A percentile compares a stretch with the other conserved stretches of the same genome.
phyloP scores from a whole-genome alignment of 108 stramenopile species.

The Skeletonema costatum region DNA sequence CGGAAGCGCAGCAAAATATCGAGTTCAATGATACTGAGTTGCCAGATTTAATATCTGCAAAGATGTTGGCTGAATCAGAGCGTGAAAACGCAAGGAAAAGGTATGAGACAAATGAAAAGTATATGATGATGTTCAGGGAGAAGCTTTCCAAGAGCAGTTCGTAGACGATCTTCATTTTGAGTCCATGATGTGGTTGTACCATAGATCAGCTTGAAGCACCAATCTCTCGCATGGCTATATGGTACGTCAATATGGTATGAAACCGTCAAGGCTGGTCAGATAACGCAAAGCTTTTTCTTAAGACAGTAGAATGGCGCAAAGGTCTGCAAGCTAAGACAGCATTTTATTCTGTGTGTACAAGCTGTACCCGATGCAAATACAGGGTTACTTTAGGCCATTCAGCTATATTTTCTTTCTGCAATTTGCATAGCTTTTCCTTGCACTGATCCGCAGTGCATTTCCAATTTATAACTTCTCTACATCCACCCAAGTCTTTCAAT shows the following conservation, averaged over 20 bases:
- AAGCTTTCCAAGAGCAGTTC: constrained; percentile 5
- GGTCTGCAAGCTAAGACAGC: no score
- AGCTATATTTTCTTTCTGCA: not conserved
- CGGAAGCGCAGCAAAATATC: constrained; percentile 50
- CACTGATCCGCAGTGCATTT: not conserved
- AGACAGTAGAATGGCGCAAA: no score
- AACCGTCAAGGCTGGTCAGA: no score
- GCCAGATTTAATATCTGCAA: constrained; percentile 61
- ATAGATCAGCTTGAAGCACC: not conserved
- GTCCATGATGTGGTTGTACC: not conserved
- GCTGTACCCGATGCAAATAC: not conserved
- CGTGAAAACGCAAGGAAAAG: constrained; percentile 50
- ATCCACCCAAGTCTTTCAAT: constrained; percentile 8
- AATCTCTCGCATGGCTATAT: not conserved
- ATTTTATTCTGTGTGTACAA: no score
- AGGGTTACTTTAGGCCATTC: not conserved
- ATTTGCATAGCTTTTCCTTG: not conserved
- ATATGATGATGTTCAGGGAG: constrained; percentile 36
- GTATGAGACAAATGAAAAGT: constrained; percentile 63
- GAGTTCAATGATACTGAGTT: constrained; percentile 71
- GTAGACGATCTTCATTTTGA: not conserved
- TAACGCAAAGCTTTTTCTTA: no score
- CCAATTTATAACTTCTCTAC: not conserved
- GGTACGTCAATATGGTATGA: no score
- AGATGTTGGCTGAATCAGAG: constrained; percentile 46